Base-by-base conservation (phyloP, 352 stramenopile species). In the Phytophthora macrochlamydospora region DNA sequence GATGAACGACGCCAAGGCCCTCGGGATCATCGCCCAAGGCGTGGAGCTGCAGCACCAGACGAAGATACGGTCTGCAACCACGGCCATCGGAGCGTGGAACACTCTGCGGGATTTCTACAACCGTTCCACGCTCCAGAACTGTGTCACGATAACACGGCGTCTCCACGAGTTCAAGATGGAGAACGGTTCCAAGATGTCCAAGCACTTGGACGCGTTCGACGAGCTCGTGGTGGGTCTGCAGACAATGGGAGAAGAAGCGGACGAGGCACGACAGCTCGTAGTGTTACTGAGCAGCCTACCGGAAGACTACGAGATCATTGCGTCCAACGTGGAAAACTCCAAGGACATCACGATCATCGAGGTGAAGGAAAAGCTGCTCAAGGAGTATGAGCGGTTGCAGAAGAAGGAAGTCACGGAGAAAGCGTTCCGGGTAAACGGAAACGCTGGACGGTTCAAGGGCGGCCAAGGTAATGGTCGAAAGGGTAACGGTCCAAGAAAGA, bases 291-390 rank as follows among this genome's bases (percentile, higher is more conserved):
- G 58, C 3, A 74, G 69, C 44, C 60, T 77, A 0, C 49, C 56
- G 7, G 18, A 29, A 1, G 59, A 77, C 4, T 71, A 71, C 48
- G 43, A 24, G 43, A 24, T 68, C 5, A 58, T 68, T 18, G 12
- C 29, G 7, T 51, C 31, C 7, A 68, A 59, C 29, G 12, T 55
- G 2, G 61, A 69, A 29, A 78, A 78, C 54, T 31, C 30, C 8
- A 61, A 61, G 46, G 38, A 48, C 11, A n/a, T 62, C 3, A 38
- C 14, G 14, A 13, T 72, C 5, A 65, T 78, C 2, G 62, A 75
- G 18, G 60, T 67, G 4, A 75, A 76, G 45, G 70, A 78, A 40
- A 78, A 70, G 52, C 57, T 66, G 3, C 38, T 71, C 3, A 74
- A 70, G 60, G 49, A 67, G 24, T 55, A 65, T 35, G 65, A 78